Evolutionary conservation across 2,329 filamentous ascomycete genomes (phyloP).

Genomic region (Xylaria sp.): DNA sequence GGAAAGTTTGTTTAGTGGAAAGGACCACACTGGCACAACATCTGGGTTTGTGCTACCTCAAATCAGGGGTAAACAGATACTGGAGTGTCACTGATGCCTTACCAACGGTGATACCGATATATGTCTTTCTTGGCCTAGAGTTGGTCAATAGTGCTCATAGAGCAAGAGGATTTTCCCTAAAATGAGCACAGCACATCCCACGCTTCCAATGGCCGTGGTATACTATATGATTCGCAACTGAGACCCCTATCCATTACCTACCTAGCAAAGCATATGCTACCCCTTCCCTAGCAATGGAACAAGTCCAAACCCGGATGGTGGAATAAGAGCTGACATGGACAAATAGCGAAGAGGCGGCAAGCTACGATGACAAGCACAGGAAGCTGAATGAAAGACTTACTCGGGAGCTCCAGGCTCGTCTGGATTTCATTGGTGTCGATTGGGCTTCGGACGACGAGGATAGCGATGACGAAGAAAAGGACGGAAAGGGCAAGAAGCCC

Average conservation of each 20-base stretch:
- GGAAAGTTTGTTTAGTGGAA: background rate
- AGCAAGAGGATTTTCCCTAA: no score
- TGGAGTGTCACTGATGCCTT: no score
- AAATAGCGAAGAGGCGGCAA: slow-evolving; percentile 55
- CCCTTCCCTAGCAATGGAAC: no score
- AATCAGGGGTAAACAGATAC: no score
- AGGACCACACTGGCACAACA: background rate
- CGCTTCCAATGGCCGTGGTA: no score
- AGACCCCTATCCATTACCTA: no score
- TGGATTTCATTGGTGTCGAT: slow-evolving; percentile 67
- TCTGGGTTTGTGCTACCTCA: no score
- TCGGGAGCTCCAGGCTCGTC: slow-evolving; percentile 56
- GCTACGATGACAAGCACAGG: slow-evolving; percentile 63
- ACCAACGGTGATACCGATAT: background rate
- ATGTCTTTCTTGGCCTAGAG: background rate
- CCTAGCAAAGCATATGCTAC: background rate
- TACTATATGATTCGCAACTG: no score
- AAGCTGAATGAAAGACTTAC: slow-evolving; percentile 61
- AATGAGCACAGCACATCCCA: no score
- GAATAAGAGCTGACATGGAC: background rate
- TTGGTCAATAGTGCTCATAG: background rate
- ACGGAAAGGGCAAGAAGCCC: slow-evolving; percentile 29
- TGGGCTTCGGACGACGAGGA: slow-evolving; percentile 51
- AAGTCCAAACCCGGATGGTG: background rate
- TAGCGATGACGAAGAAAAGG: slow-evolving; percentile 37